These are phyloP conservation scores for Naumovozyma castellii DNA, from an alignment of 805 yeast species.

Conservation along the genomic window DNA sequence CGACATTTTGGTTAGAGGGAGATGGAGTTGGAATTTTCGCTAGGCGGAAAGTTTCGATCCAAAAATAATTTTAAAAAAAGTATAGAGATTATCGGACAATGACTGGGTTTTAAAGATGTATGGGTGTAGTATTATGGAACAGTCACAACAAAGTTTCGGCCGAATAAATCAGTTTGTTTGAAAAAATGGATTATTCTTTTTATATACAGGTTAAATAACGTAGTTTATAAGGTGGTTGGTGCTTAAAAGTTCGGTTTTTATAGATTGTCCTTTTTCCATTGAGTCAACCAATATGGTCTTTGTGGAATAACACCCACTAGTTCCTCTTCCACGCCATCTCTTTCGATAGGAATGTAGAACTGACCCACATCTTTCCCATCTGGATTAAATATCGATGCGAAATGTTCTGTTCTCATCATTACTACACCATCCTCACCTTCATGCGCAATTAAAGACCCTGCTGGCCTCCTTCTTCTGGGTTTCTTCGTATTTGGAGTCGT, in stretches of 20 bases:
- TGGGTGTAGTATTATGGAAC: no score
- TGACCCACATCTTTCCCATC: not conserved
- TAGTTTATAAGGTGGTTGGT: no score
- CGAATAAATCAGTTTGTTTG: no score
- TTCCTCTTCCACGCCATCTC: not conserved
- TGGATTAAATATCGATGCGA: slow-evolving; percentile 15
- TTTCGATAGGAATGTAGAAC: not conserved
- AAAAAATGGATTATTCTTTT: no score
- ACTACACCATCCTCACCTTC: slow-evolving; percentile 60
- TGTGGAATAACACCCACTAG: slow-evolving; percentile 11
- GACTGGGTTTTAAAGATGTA: not conserved
- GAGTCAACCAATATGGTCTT: slow-evolving; percentile 21
- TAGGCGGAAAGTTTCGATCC: not conserved
- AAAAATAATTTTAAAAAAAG: no score
- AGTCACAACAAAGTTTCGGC: no score
- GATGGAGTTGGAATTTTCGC: no score
- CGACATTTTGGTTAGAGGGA: not conserved
- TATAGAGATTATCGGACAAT: no score
- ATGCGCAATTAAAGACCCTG: slow-evolving; percentile 52
- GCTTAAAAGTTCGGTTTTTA: not conserved
- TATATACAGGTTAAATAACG: no score
- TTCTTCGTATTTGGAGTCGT: not conserved
- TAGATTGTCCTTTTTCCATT: slow-evolving; percentile 5
- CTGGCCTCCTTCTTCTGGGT: slow-evolving; percentile 35
- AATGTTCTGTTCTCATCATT: slow-evolving; percentile 42